phyloP scores from a whole-genome alignment of 2,329 filamentous ascomycete species.

The Colletotrichum euphorbiae region DNA sequence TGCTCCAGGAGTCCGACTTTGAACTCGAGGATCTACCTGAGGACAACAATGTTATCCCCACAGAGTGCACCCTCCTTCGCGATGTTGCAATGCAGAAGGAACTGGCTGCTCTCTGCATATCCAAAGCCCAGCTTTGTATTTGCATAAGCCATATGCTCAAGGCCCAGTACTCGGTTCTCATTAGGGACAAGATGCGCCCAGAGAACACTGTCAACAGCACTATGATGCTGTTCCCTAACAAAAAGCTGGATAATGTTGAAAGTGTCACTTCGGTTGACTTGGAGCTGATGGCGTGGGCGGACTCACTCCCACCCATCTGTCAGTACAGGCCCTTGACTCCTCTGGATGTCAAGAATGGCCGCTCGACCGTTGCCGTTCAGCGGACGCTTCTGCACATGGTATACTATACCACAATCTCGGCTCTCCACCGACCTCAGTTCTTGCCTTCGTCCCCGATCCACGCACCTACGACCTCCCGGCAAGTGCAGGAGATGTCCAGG shows the following conservation, averaged over 20 bases:
- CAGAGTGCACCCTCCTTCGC: constrained; percentile 76
- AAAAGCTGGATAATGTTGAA: constrained; percentile 82
- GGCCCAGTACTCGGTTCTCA: constrained; percentile 91
- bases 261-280: constrained; percentile 83
- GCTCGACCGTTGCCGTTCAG: constrained; percentile 74
- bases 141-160: constrained; percentile 91
- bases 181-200: constrained; percentile 83
- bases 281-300: constrained; percentile 82
- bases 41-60: constrained; percentile 74
- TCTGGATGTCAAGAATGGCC: constrained; percentile 69
- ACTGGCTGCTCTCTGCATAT: constrained; percentile 88
- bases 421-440: constrained; percentile 91
- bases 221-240: constrained; percentile 94
- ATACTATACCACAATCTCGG: constrained; percentile 91
- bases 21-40: constrained; percentile 78
- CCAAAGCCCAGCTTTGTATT: constrained; percentile 89
- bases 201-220: constrained; percentile 80
- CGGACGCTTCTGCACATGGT: constrained; percentile 92
- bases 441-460: constrained; percentile 76
- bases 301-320: constrained; percentile 77
- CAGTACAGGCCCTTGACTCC: constrained; percentile 70
- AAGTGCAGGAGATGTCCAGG: constrained; percentile 85
- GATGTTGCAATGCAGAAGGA: constrained; percentile 80
- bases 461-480: constrained; percentile 66
- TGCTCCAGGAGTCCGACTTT: constrained; percentile 87